phyloP scores from a whole-genome alignment of 768 basidiomycete genomes.

The Mrakia hoshinonis region DNA sequence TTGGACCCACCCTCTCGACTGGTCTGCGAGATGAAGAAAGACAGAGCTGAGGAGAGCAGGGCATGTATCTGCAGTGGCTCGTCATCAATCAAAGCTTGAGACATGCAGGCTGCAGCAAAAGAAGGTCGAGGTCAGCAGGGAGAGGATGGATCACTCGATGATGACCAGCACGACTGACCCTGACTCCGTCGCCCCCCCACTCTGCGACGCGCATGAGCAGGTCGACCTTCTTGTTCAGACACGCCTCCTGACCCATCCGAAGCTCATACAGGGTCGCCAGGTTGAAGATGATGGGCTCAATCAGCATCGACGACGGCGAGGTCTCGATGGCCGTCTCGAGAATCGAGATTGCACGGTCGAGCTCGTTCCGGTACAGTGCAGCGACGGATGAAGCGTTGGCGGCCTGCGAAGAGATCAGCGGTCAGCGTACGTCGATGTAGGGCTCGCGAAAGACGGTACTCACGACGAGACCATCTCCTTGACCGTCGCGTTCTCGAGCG shows the following conservation, averaged over 20 bases:
- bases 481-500: neutral
- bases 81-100: slow-evolving; percentile 25
- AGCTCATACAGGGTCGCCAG: slow-evolving; percentile 28
- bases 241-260: neutral
- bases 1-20: neutral
- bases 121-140: neutral
- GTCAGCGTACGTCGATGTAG: neutral
- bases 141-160: too few species aligned
- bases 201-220: slow-evolving; percentile 12
- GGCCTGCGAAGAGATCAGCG: slow-evolving; percentile 6
- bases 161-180: too few species aligned
- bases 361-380: slow-evolving; percentile 6
- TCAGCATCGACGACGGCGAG: slow-evolving; percentile 8
- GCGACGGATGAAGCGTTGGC: slow-evolving; percentile 15
- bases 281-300: slow-evolving; percentile 28
- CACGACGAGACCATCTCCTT: slow-evolving; percentile 15
- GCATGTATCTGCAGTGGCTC: neutral
- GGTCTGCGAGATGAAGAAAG: neutral
- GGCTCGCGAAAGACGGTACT: neutral
- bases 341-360: slow-evolving; percentile 15
- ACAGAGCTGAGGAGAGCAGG: neutral
- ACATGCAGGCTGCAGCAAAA: slow-evolving; percentile 13
- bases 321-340: slow-evolving; percentile 11
- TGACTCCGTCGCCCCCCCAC: slow-evolving; percentile 22
- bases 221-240: slow-evolving; percentile 15